These are phyloP conservation scores for Cystofilobasidium macerans DNA, from an alignment of 768 basidiomycete genomes.

Conservation along the genomic window DNA sequence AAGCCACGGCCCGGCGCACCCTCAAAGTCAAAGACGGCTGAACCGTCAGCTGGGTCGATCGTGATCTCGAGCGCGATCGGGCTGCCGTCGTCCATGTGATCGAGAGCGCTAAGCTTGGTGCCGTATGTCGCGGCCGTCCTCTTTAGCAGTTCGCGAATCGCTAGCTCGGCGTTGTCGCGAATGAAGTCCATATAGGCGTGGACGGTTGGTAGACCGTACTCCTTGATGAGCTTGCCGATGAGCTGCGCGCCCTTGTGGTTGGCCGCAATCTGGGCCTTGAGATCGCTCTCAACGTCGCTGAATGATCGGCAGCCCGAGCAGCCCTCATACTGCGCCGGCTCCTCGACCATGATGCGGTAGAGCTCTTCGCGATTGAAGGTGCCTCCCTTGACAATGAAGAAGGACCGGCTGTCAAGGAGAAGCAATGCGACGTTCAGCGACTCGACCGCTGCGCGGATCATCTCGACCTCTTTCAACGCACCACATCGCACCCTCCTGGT, in stretches of 20 bases:
- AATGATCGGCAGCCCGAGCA: constrained; percentile 32
- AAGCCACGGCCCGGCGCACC: constrained; percentile 7
- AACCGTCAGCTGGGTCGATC: constrained; percentile 28
- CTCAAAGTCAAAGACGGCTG: constrained; percentile 30
- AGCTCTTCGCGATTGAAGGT: constrained; percentile 31
- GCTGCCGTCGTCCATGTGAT: constrained; percentile 32
- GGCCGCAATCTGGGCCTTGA: constrained; percentile 28
- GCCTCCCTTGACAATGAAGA: constrained; percentile 30
- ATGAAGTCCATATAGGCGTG: constrained; percentile 32
- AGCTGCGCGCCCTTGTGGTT: constrained; percentile 31
- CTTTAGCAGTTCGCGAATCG: constrained; percentile 32
- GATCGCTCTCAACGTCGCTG: constrained; percentile 33
- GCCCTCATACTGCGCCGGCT: constrained; percentile 30
- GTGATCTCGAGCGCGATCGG: constrained; percentile 27
- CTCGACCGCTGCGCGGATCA: no score
- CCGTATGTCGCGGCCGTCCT: constrained; percentile 27
- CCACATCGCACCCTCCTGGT: constrained; percentile 32
- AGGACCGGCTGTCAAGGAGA: no score
- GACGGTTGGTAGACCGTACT: constrained; percentile 32
- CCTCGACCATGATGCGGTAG: constrained; percentile 27
- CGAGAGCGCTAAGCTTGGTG: constrained; percentile 11
- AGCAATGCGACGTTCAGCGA: no score
- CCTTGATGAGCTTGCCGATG: constrained; percentile 29
- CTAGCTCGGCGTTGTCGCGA: constrained; percentile 30
- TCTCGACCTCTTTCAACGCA: no score